Base-by-base conservation (phyloP, 345 rosid genomes). In the Bruguiera parviflora region DNA sequence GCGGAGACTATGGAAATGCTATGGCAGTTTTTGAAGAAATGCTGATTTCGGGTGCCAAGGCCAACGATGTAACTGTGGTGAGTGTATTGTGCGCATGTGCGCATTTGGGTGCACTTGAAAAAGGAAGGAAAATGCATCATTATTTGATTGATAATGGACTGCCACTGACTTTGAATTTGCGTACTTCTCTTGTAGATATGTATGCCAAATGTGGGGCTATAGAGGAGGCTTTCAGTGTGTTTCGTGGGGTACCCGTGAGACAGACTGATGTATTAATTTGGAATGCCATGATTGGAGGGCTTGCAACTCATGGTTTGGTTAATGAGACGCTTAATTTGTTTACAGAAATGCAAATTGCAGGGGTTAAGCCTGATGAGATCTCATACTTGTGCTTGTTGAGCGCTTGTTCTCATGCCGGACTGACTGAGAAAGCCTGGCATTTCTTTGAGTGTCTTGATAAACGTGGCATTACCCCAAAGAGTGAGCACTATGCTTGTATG, bases 271-370 rank as follows among this genome's bases (percentile, higher is more conserved):
- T 86, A 28, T 71, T 94, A 63, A 74, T 89, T 52, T 91, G 97
- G 98, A 94, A 94, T 74, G 84, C 96, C 51, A 82, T 87, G 78
- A 87, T 93, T 49, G 96, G 98, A 73, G 98, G 96, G 65, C 82
- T 94, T 21, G 92, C 98, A 2, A 82, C 81, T 11, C 92, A 87
- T 66, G 98, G 98, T 20, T 81, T 85, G 39, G 82, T 84, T 13
- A 73, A 77, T 43, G 91, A 89, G 35, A 76, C 95, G 0, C 84
- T 91, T 25, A 83, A 81, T 59, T 73, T 91, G 74, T 87, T 84
- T 62, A 31, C 53, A 15, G 84, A 91, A 73, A 89, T 94, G 97
- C 73, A 71, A 66, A 67, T 59, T 27, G 73, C 51, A 4, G 75
- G 91, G 75, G 71, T 94, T 25, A 70, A 71, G 25, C 88, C 98